phyloP scores from a whole-genome alignment of 2,329 filamentous ascomycete genomes.

The Taxawa tesnikishii region DNA sequence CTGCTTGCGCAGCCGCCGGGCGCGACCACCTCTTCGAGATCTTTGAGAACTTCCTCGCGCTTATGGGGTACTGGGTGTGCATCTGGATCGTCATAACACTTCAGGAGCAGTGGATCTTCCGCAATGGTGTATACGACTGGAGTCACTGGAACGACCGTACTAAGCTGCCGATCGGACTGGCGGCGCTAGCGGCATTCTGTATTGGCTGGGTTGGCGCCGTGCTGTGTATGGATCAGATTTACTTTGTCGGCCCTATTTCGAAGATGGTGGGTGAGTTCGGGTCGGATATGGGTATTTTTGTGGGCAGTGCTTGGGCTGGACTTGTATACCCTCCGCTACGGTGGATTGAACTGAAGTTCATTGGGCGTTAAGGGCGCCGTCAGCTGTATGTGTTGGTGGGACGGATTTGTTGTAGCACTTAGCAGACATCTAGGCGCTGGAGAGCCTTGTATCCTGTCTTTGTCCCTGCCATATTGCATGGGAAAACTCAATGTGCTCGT shows the following conservation, averaged over 20 bases:
- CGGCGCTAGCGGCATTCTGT: constrained; percentile 19
- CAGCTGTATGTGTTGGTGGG: no score
- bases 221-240: constrained; percentile 15
- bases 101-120: constrained; percentile 31
- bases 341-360: constrained; percentile 8
- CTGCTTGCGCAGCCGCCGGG: constrained; percentile 29
- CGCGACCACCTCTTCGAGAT: constrained; percentile 30
- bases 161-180: constrained; percentile 28
- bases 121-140: constrained; percentile 27
- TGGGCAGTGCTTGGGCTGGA: constrained; percentile 8
- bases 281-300: constrained; percentile 7
- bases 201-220: constrained; percentile 14
- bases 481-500: no score
- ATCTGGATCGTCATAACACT: constrained; percentile 30
- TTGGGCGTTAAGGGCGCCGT: constrained; percentile 15
- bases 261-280: constrained; percentile 7
- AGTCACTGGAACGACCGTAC: constrained; percentile 24
- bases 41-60: constrained; percentile 31
- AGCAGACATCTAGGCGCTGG: no score
- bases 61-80: constrained; percentile 35
- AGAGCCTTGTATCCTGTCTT: no score
- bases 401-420: no score
- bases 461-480: no score
- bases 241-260: constrained; percentile 14
- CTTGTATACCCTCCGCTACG: constrained; percentile 8